Evolutionary conservation across 192 early-diverging fungal genomes (phyloP).

Genomic region (Powellomyces hirtus): DNA sequence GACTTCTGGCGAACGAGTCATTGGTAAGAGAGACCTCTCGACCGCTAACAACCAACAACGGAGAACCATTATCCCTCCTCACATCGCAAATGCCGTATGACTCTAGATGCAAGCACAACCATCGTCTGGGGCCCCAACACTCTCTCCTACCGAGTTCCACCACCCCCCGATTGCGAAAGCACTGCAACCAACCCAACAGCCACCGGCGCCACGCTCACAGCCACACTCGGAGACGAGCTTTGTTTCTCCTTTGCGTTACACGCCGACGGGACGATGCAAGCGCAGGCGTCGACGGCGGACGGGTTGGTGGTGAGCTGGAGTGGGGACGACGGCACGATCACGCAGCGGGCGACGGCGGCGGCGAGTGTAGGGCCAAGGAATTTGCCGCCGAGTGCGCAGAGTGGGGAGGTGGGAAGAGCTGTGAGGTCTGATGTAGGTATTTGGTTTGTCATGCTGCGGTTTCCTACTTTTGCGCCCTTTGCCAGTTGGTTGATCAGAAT

Average conservation of each 20-base stretch:
- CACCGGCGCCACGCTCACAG: not conserved
- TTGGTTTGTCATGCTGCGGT: not conserved
- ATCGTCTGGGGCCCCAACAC: not conserved
- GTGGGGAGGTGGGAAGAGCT: constrained; percentile 13
- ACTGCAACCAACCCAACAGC: not conserved
- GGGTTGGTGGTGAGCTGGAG: not conserved
- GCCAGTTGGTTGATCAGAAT: too few species aligned
- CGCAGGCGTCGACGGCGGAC: not conserved
- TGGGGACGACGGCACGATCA: not conserved
- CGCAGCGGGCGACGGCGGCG: not conserved
- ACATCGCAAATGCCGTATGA: not conserved
- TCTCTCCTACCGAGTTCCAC: not conserved
- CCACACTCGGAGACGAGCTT: not conserved
- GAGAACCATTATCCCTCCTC: too few species aligned
- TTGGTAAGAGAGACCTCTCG: constrained; percentile 20
- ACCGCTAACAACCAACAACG: too few species aligned
- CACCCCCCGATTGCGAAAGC: not conserved
- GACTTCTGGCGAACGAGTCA: constrained; percentile 11
- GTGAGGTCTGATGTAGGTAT: constrained; percentile 21
- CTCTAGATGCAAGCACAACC: constrained; percentile 14
- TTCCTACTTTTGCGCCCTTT: too few species aligned
- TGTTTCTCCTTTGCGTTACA: not conserved
- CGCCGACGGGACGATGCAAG: not conserved
- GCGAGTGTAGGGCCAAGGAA: not conserved
- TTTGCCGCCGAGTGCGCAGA: not conserved